Conservation (phyloP, 1,284 basidiomycete species). For the Peniophora sp. region DNA sequence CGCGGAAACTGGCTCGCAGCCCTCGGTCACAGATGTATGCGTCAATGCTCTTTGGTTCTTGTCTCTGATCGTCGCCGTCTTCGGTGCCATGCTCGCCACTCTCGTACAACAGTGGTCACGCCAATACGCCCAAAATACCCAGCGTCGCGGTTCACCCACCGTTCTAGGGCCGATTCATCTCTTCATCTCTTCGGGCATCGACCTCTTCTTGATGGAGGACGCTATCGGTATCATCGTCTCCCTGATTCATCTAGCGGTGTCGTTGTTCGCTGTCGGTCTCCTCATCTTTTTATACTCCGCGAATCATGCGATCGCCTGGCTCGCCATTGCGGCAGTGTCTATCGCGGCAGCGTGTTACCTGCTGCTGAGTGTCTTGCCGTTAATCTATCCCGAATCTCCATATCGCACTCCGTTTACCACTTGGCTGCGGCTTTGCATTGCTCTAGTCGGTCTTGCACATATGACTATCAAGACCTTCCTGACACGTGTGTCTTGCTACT, state of each 20-base stretch:
- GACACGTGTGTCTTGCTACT: no score
- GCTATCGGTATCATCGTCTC: constrained; percentile 30
- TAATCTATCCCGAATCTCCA: constrained; percentile 26
- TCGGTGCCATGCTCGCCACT: constrained; percentile 17
- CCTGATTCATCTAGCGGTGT: constrained; percentile 30
- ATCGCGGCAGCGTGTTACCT: constrained; percentile 22
- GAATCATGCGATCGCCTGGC: constrained; percentile 21
- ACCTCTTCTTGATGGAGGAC: constrained; percentile 25
- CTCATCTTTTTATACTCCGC: constrained; percentile 27
- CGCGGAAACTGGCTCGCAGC: not conserved
- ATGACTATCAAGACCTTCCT: no score
- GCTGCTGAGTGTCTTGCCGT: constrained; percentile 24
- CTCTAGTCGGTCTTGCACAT: no score
- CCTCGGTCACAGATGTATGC: not conserved
- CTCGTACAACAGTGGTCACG: constrained; percentile 19
- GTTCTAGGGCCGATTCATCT: constrained; percentile 29
- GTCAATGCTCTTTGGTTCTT: constrained; percentile 30
- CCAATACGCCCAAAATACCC: constrained; percentile 20
- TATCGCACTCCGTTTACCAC: constrained; percentile 29
- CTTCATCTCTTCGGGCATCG: constrained; percentile 27
- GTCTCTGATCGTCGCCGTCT: constrained; percentile 16
- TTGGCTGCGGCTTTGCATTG: not conserved
- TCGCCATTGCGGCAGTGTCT: constrained; percentile 23
- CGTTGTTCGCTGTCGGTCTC: constrained; percentile 32
- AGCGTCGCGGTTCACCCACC: constrained; percentile 24